A percentile compares a stretch with the other conserved stretches of the same genome.
phyloP scores from a whole-genome alignment of 1,284 basidiomycete genomes.

The Wallemia hederae region DNA sequence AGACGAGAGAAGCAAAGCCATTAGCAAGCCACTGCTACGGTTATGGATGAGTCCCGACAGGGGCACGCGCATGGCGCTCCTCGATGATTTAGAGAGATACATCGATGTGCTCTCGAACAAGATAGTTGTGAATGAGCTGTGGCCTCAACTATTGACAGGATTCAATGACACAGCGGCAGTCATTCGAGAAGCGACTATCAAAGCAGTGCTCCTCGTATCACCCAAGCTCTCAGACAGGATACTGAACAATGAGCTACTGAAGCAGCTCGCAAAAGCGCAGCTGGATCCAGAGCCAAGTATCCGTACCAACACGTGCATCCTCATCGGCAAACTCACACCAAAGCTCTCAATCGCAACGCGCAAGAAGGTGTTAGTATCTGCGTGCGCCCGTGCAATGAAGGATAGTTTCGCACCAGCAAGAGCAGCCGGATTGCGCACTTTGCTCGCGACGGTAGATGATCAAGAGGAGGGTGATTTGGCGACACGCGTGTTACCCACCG shows the following conservation, averaged over 20 bases:
- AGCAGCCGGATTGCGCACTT: conserved; percentile 78
- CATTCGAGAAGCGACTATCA: conserved; percentile 79
- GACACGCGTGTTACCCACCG: conserved; percentile 54
- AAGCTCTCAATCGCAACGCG: conserved; percentile 62
- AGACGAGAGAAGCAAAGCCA: conserved; percentile 38
- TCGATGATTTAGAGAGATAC: conserved; percentile 61
- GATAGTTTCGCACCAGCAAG: conserved; percentile 78
- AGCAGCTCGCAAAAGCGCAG: conserved; percentile 75
- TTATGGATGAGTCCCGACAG: conserved; percentile 66
- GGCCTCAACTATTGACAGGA: conserved; percentile 77
- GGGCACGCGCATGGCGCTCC: conserved; percentile 69
- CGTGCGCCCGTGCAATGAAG: conserved; percentile 67
- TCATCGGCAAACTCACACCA: conserved; percentile 70
- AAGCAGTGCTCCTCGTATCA: conserved; percentile 53
- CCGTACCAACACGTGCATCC: conserved; percentile 87
- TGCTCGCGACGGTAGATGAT: conserved; percentile 78
- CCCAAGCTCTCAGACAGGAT: conserved; percentile 71
- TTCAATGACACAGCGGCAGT: conserved; percentile 80
- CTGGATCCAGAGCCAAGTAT: conserved; percentile 76
- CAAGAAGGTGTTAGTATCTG: conserved; percentile 79
- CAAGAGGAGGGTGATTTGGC: conserved; percentile 74
- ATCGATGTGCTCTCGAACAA: conserved; percentile 62
- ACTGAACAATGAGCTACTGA: conserved; percentile 84
- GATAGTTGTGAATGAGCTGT: conserved; percentile 59
- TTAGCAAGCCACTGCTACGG: conserved; percentile 50